Evolutionary conservation across 495 filamentous ascomycete genomes (phyloP).

Genomic region (Neurospora sp.): DNA sequence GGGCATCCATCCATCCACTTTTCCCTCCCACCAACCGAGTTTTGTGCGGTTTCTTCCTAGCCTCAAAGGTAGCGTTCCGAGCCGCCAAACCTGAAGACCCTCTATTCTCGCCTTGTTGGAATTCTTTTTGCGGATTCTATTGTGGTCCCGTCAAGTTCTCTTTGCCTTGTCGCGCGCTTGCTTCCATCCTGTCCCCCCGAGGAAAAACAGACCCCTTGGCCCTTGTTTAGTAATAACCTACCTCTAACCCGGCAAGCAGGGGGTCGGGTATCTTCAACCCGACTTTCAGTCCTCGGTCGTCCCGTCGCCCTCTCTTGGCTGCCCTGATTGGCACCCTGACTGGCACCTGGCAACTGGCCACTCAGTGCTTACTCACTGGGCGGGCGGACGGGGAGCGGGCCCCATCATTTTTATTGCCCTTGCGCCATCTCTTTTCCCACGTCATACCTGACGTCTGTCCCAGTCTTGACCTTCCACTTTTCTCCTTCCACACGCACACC

Average conservation of each 20-base stretch:
- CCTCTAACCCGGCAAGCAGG: not conserved
- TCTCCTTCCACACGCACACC: slow-evolving; percentile 14
- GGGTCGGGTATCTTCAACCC: not conserved
- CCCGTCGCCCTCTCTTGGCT: not conserved
- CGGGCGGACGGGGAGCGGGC: slow-evolving; percentile 1
- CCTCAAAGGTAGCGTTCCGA: not conserved
- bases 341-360: not conserved
- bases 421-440: slow-evolving; percentile 28
- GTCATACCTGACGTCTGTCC: slow-evolving; percentile 33
- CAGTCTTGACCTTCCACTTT: slow-evolving; percentile 17
- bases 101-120: not conserved
- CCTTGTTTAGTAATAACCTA: not conserved
- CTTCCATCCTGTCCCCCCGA: not conserved
- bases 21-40: not conserved
- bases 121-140: not conserved
- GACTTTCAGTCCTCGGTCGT: not conserved
- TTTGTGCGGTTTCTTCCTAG: not conserved
- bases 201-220: not conserved
- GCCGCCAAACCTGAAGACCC: not conserved
- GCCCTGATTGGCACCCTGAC: not conserved
- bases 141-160: not conserved
- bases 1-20: not conserved
- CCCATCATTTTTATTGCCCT: slow-evolving; percentile 25
- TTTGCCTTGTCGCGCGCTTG: not conserved
- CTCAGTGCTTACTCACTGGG: not conserved